phyloP scores from a whole-genome alignment of 805 yeast species.

The Komagataella ulmi region DNA sequence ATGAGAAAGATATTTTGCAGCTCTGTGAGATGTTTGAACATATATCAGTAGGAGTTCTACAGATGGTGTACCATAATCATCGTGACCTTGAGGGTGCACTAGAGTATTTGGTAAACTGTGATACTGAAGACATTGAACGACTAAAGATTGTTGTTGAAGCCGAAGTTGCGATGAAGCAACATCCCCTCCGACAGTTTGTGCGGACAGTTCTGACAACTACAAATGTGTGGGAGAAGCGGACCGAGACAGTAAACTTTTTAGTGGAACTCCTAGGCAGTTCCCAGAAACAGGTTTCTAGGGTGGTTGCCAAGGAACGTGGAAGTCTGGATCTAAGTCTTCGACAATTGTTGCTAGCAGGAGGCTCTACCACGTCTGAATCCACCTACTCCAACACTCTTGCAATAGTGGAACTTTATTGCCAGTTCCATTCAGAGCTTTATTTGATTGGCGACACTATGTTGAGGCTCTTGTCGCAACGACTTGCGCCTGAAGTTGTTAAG shows the following conservation, averaged over 20 bases:
- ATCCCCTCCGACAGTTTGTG: not conserved
- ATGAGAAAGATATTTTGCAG: not conserved
- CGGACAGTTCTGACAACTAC: not conserved
- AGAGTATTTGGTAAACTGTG: not conserved
- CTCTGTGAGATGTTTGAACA: not conserved
- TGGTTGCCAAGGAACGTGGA: not conserved
- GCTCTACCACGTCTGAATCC: not conserved
- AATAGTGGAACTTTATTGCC: not conserved
- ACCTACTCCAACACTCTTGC: not conserved
- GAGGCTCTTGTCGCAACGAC: not conserved
- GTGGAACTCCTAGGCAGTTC: not conserved
- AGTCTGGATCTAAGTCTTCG: not conserved
- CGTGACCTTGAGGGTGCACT: not conserved
- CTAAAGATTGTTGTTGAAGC: not conserved
- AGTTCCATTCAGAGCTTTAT: not conserved
- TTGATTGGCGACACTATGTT: not conserved
- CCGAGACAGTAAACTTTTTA: not conserved
- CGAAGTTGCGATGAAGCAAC: not conserved
- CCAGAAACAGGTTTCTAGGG: not conserved
- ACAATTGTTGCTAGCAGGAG: not conserved
- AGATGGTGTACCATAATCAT: not conserved
- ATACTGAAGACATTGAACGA: not conserved
- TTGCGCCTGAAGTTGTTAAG: not conserved
- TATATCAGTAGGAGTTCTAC: not conserved
- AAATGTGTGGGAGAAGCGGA: not conserved